phyloP scores from a whole-genome alignment of 345 rosid species.

The Euphorbia peplus region DNA sequence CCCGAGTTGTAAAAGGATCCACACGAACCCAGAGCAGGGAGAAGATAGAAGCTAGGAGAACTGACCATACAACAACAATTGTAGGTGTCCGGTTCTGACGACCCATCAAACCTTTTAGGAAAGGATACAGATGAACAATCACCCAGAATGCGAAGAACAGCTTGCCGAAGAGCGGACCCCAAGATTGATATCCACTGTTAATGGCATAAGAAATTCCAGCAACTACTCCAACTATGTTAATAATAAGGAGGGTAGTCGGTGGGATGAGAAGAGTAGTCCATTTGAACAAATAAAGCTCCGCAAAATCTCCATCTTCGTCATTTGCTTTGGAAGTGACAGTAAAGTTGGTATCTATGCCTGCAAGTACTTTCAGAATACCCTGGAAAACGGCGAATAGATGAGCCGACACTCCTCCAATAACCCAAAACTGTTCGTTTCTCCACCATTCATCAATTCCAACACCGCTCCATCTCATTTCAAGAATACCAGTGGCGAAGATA shows the following conservation, averaged over 20 bases:
- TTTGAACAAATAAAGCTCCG: conserved; percentile 39
- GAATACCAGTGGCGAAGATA: conserved; percentile 39
- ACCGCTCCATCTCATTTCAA: conserved; percentile 51
- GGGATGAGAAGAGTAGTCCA: conserved; percentile 48
- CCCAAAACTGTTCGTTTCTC: conserved; percentile 51
- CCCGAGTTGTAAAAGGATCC: conserved; percentile 39
- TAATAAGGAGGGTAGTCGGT: conserved; percentile 40
- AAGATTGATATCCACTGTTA: conserved; percentile 38
- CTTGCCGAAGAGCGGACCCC: conserved; percentile 46
- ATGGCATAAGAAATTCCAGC: conserved; percentile 40
- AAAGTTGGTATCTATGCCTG: conserved; percentile 31
- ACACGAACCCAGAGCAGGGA: conserved; percentile 39
- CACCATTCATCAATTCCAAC: conserved; percentile 48
- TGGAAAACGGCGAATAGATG: conserved; percentile 42
- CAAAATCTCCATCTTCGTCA: conserved; percentile 25
- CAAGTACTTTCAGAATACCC: conserved; percentile 37
- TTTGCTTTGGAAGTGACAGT: conserved; percentile 32
- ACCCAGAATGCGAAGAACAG: conserved; percentile 46
- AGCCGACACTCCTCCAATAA: conserved; percentile 42
- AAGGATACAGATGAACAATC: conserved; percentile 43
- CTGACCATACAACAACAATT: conserved; percentile 42
- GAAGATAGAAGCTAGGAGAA: conserved; percentile 45
- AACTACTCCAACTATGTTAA: conserved; percentile 41
- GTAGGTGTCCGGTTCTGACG: conserved; percentile 39
- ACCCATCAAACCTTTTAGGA: conserved; percentile 45